Evolutionary conservation across 345 rosid species (phyloP).

Genomic region (Carallia brachiata): DNA sequence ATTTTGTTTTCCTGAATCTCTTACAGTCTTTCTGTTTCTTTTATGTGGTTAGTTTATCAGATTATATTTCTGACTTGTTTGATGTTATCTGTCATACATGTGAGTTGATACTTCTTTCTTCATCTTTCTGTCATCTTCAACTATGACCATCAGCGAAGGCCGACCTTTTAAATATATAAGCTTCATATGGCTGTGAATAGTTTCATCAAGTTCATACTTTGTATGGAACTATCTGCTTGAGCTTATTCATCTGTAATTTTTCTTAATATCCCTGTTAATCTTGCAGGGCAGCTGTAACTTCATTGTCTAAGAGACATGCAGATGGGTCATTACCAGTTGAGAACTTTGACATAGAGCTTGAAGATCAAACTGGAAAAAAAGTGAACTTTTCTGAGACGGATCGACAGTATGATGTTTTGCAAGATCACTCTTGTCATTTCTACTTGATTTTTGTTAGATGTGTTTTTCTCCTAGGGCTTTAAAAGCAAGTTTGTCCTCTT

Average conservation of each 20-base stretch:
- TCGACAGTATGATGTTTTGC: constrained; percentile 45
- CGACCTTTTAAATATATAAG: background rate
- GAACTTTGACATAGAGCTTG: constrained; percentile 74
- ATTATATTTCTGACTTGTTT: too few species aligned
- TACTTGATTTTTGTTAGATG: background rate
- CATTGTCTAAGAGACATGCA: constrained; percentile 68
- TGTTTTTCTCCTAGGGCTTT: background rate
- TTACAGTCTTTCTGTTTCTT: too few species aligned
- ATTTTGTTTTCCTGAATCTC: too few species aligned
- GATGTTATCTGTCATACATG: too few species aligned
- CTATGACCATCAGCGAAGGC: background rate
- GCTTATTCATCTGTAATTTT: background rate
- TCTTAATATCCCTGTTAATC: constrained; percentile 14
- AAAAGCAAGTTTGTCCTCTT: constrained; percentile 1
- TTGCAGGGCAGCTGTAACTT: constrained; percentile 74
- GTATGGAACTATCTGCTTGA: background rate
- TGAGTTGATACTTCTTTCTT: too few species aligned
- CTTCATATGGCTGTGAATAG: background rate
- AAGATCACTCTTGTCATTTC: constrained; percentile 1
- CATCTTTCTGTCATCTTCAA: too few species aligned
- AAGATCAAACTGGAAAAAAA: constrained; percentile 76
- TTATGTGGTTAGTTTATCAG: too few species aligned
- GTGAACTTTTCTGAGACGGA: constrained; percentile 77
- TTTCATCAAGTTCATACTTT: background rate
- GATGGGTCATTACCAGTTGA: constrained; percentile 74